Evolutionary conservation across 345 rosid genomes (phyloP).

Genomic region (Ailanthus altissimus): DNA sequence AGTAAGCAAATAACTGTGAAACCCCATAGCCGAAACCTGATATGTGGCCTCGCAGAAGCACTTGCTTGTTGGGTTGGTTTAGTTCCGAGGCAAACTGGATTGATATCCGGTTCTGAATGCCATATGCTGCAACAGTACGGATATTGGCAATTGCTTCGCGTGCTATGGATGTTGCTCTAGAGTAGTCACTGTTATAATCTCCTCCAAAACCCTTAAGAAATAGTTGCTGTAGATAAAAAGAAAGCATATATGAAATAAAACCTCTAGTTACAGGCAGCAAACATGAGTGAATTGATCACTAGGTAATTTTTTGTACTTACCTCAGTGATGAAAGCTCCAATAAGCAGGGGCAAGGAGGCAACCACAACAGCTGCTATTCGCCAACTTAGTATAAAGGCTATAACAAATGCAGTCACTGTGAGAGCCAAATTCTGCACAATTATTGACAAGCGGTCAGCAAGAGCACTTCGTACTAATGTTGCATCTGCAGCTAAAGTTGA

Average conservation of each 20-base stretch:
- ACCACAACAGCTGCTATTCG: constrained; percentile 74
- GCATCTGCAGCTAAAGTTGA: constrained; percentile 82
- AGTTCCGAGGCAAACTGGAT: constrained; percentile 57
- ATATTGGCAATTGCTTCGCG: constrained; percentile 76
- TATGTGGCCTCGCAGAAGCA: constrained; percentile 65
- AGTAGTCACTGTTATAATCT: constrained; percentile 56
- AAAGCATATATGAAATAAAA: not conserved
- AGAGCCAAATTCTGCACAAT: constrained; percentile 79
- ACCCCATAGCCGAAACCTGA: constrained; percentile 77
- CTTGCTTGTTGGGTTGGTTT: constrained; percentile 56
- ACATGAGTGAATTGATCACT: not conserved
- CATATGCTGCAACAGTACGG: constrained; percentile 72
- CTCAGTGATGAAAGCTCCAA: constrained; percentile 76
- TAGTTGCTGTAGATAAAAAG: constrained; percentile 49
- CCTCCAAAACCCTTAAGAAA: constrained; percentile 87
- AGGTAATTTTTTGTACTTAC: constrained; percentile 35
- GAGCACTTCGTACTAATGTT: constrained; percentile 67
- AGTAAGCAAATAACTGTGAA: constrained; percentile 56
- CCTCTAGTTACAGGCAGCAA: not conserved
- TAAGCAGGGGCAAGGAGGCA: constrained; percentile 74
- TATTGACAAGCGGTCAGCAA: constrained; percentile 83
- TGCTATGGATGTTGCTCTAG: constrained; percentile 65
- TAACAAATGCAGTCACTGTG: constrained; percentile 64
- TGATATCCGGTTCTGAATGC: constrained; percentile 57
- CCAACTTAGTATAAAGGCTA: constrained; percentile 74